Evolutionary conservation across 1,284 basidiomycete species (phyloP), one percentile per base, ranked within the genome.

Genomic region (Fomitiporia mediterranea): DNA sequence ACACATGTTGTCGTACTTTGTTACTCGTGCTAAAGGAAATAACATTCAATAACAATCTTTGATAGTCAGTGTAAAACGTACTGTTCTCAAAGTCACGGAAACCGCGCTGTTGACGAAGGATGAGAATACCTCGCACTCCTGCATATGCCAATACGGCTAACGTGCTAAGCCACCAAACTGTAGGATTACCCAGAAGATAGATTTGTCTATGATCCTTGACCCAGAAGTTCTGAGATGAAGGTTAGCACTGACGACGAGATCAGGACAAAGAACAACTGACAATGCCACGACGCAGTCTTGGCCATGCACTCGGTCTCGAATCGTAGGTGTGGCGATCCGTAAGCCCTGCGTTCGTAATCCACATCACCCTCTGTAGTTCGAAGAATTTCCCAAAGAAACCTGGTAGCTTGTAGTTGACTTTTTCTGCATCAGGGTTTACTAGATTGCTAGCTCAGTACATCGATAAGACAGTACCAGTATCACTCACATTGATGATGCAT

Each of bases 281-380:
- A 68, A 99, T 99, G 37, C 97, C 97, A 60, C 96, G 86, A 49
- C 81, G 82, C 43, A 98, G 81, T 55, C 82, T 76, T 7, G 96
- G 95, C 97, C 97, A 99, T 0, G 82, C 78, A 56, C 82, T 77
- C 2, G 96, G 97, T 11, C 96, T 80, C 28, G 96, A 98, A 69
- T 98, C 96, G 67, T 90, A 99, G 0, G 86, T 87, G 66, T 99
- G 97, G 19, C 93, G 83, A 64, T 97, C 94, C 0, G 96, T 98
- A 58, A 99, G 73, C 0, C 93, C 95, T 21, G 91, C 90, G 65
- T 99, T 99, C 21, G 95, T 98, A n/a, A 81, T 84, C 94, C 94
- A 98, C 96, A 99, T 99, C 58, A 96, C 94, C 62, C 80, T 78
- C 67, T 99, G 94, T 34, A 99, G 75, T 68, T 99, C 96, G 67